Base-by-base conservation (phyloP, 306 rosid genomes). In the Cucurbita ficifolia region DNA sequence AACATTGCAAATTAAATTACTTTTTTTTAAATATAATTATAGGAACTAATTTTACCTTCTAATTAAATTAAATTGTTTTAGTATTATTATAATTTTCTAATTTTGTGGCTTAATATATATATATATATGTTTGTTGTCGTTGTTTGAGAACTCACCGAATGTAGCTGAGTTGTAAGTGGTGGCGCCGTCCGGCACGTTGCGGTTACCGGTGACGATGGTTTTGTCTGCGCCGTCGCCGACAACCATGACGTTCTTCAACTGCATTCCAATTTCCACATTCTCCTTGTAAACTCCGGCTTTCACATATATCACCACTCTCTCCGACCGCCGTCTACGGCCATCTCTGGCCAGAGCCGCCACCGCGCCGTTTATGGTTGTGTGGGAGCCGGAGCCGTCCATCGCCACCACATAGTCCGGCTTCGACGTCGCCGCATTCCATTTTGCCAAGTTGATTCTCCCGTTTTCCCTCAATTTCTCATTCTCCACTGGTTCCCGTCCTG, bases 211-310 rank as follows among this genome's bases (percentile, higher is more conserved):
- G 82, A 85, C 54, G 0, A 88, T 56, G 5, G 91, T 92, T 76
- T 36, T 81, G 77, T 84, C 90, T 5, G 85, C 85, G 70, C 95
- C 98, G 76, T 88, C 98, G 49, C 98, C 91, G 0, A 92, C 91
- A 22, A 92, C 22, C 92, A 88, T 88, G 2, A 88, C 65, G 76
- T 86, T 88, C 43, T 45, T 81, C 59, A 81, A 5, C 8, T 79
- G 75, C 35, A 49, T 14, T 7, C 76, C 86, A 54, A 88, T 85
- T 72, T 77, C 85, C 5, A 89, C 95, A 8, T 83, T 88, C 73
- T 88, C 92, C 22, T 76, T 13, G 65, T 86, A 86, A 5, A 87
- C 77, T 10, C 71, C 73, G 33, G 74, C 55, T 73, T 73, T 73
- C 76, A 73, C 76, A 8, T 73, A 73, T 16, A 73, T 39, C 42